Evolutionary conservation across 768 basidiomycete species (phyloP), one percentile per base, ranked within the genome.

Genomic region (Filobasidium floriforme): DNA sequence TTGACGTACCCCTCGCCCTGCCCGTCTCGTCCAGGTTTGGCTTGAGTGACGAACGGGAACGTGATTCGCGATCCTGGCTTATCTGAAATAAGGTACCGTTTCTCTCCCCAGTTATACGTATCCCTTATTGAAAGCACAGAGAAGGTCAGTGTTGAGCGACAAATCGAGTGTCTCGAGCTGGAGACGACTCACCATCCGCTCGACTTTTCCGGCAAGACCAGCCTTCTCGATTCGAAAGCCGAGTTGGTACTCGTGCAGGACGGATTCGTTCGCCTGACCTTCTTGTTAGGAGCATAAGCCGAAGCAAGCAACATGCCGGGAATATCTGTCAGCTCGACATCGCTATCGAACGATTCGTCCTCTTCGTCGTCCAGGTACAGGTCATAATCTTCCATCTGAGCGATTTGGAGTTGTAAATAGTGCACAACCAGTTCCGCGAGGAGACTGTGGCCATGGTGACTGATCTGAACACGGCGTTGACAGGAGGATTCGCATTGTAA

Each of bases 41-140:
- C 60, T 11, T 26, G 19, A 44, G 59, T 52, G 19, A 49, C 51
- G 60, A 66, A 66, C 14, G 65, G 65, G 60, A 77, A 71, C 24
- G 72, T 68, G 57, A 77, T 69, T 19, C 62, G 71, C 19, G 76
- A 71, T 22, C 73, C 73, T 1, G 74, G 74, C 43, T 71, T 40
- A 49, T 71, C 69, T 24, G 74, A 68, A 9, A 73, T 66, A 12
- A 73, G 62, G 65, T 77, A 77, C 37, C 49, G 43, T 28, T 66
- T 66, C 49, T 66, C 65, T 12, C 65, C 65, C 65, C 65, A 66
- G 24, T 40, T 19, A 54, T 41, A 63, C n/a, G 49, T 43, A 24
- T 46, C 28, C 59, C 59, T 60, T 5, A 7, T 22, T 26, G 22
- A 22, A 57, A 22, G 54, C 24, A 26, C 6, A 57, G 15, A 57